Evolutionary conservation across 257 asterid genomes (phyloP), one percentile per base, ranked within the genome.

Genomic region (Fraxinus quadrangulata): DNA sequence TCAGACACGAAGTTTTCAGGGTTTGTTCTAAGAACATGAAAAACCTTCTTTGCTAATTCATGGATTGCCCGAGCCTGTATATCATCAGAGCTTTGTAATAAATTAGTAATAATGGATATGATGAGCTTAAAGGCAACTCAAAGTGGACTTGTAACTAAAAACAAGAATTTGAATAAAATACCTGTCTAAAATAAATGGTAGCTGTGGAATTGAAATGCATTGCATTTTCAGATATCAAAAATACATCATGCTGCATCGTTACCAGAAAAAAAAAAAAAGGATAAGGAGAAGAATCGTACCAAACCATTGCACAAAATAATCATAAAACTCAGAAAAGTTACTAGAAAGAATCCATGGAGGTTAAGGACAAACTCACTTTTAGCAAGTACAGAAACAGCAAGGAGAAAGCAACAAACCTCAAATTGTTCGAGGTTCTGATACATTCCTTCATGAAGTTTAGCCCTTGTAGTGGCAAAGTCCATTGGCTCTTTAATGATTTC

Each of bases 381-480:
- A 39, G 45, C 45, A 39, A 61, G 23, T 5, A 65, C 19, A 45
- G 6, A 26, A 16, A 69, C 24, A 23, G 26, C 31, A 34, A 47
- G 63, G 30, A 74, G 49, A 14, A 31, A 19, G 49, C 65, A 78
- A 10, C 81, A 73, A 67, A 94, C 99, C 97, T 95, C 91, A 71
- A 92, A 95, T 67, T 92, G 90, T 80, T 91, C 83, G 40, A 92
- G 93, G 83, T 83, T 89, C 37, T 83, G 67, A 69, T 92, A 92
- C 96, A 92, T 80, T 70, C 94, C 98, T 82, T 95, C 97, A 34
- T 95, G 96, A 83, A 95, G 92, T 79, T 95, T 95, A 70, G 97
- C 98, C 84, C 97, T 88, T 94, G 93, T 92, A n/a, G 97, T 95
- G 49, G 91, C 98, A 11, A 95, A 95, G 84, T 95, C 97, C 98